A percentile compares a stretch with the other conserved stretches of the same genome.
Evolutionary conservation across 2,329 filamentous ascomycete species (phyloP).

Genomic region (Hyphodiscus sp.): DNA sequence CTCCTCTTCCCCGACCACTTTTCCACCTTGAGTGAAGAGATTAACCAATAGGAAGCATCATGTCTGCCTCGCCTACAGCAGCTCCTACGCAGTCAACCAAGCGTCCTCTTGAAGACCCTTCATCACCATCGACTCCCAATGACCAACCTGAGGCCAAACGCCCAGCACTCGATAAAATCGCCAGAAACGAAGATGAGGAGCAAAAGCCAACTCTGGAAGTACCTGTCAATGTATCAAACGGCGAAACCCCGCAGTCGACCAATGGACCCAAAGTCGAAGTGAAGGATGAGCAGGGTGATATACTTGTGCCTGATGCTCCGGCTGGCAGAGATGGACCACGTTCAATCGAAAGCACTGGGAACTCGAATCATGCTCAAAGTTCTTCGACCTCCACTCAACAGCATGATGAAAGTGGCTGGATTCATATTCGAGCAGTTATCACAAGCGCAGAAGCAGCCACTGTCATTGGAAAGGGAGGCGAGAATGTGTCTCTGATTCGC

Average conservation of each 20-base stretch:
- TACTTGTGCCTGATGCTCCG: slow-evolving; percentile 54
- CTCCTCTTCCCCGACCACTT: slow-evolving; percentile 35
- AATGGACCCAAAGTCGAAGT: slow-evolving; percentile 44
- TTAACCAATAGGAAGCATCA: slow-evolving; percentile 43
- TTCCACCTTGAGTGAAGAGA: slow-evolving; percentile 33
- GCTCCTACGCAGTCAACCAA: slow-evolving; percentile 67
- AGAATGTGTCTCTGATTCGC: slow-evolving; percentile 96
- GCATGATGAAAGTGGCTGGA: slow-evolving; percentile 91
- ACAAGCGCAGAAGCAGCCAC: slow-evolving; percentile 96
- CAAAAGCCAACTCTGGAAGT: slow-evolving; percentile 34
- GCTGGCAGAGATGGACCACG: slow-evolving; percentile 35
- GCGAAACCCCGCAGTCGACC: slow-evolving; percentile 32
- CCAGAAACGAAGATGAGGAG: slow-evolving; percentile 54
- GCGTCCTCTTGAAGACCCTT: slow-evolving; percentile 93
- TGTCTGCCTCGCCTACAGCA: slow-evolving; percentile 65
- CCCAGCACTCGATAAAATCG: slow-evolving; percentile 87
- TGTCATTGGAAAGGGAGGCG: slow-evolving; percentile 95
- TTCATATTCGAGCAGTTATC: slow-evolving; percentile 94
- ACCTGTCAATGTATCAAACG: slow-evolving; percentile 39
- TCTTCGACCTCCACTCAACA: slow-evolving; percentile 41
- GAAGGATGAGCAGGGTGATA: slow-evolving; percentile 60
- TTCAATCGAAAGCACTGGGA: slow-evolving; percentile 42
- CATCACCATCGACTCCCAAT: slow-evolving; percentile 82
- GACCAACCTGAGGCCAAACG: slow-evolving; percentile 97
- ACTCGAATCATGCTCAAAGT: slow-evolving; percentile 30